Percentiles rank a stretch among this genome's conserved stretches.
phyloP scores from a whole-genome alignment of 192 early-diverging fungal species.

The Umbelopsis ramanniana region DNA sequence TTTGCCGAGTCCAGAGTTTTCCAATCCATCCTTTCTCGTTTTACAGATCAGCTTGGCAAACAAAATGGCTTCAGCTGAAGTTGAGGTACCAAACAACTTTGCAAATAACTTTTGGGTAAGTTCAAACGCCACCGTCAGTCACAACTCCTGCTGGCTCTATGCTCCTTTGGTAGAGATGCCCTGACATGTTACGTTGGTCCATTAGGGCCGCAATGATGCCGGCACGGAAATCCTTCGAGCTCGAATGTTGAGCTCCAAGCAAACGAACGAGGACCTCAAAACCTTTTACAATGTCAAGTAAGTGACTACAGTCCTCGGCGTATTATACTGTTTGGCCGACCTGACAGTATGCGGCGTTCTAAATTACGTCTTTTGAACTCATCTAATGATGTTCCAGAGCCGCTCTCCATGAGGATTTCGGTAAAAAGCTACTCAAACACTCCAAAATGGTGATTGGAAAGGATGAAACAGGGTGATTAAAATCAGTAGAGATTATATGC shows the following conservation, averaged over 20 bases:
- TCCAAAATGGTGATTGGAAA: slow-evolving; percentile 63
- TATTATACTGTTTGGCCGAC: neutral
- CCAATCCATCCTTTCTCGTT: neutral
- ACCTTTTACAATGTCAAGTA: slow-evolving; percentile 62
- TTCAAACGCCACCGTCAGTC: neutral
- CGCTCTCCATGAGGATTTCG: slow-evolving; percentile 70
- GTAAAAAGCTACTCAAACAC: slow-evolving; percentile 67
- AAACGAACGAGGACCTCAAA: slow-evolving; percentile 70
- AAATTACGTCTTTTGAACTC: neutral
- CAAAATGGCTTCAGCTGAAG: slow-evolving; percentile 5
- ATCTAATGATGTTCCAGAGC: slow-evolving; percentile 47
- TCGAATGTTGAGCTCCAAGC: slow-evolving; percentile 69
- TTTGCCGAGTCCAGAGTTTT: neutral
- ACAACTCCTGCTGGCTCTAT: neutral
- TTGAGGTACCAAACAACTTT: slow-evolving; percentile 24
- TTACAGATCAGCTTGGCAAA: neutral
- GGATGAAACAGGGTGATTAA: slow-evolving; percentile 68
- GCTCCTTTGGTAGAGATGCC: neutral
- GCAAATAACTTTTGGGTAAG: slow-evolving; percentile 45
- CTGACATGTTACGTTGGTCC: neutral
- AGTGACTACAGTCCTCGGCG: neutral
- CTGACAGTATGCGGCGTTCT: neutral
- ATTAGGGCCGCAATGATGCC: slow-evolving; percentile 66
- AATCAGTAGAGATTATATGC: neutral
- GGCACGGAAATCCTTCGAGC: slow-evolving; percentile 67